These are phyloP conservation scores for Pterocarpus macrocarpus DNA, from an alignment of 306 rosid species.

Conservation along the genomic window DNA sequence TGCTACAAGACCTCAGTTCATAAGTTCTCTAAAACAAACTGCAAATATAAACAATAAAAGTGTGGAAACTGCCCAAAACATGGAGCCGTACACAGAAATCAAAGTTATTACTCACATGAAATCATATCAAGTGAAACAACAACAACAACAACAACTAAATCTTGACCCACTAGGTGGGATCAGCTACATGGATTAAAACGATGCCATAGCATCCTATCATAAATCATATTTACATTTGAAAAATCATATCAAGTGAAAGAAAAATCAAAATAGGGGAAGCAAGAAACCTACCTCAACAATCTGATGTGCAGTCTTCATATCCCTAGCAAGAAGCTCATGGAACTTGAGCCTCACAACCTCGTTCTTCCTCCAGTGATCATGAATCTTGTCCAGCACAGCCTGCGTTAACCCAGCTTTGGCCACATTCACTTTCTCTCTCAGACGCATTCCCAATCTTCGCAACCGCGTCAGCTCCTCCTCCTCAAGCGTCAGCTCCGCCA, in stretches of 20 bases:
- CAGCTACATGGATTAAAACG: too few relatives aligned
- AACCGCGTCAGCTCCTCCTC: slow-evolving; percentile 77
- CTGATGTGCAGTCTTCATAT: slow-evolving; percentile 90
- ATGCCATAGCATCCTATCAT: too few relatives aligned
- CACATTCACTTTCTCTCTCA: slow-evolving; percentile 71
- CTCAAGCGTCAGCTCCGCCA: slow-evolving; percentile 78
- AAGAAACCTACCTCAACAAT: slow-evolving; percentile 85
- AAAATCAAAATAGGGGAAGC: neutral
- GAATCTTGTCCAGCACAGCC: slow-evolving; percentile 81
- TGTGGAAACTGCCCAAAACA: neutral
- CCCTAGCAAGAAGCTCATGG: slow-evolving; percentile 81
- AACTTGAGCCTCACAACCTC: slow-evolving; percentile 93
- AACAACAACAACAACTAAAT: too few relatives aligned
- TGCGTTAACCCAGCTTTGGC: slow-evolving; percentile 88
- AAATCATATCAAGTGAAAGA: neutral
- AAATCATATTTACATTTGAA: too few relatives aligned
- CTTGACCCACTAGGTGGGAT: too few relatives aligned
- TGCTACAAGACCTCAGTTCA: slow-evolving; percentile 65
- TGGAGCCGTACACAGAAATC: neutral
- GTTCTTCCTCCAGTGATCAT: slow-evolving; percentile 76
- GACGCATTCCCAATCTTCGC: slow-evolving; percentile 71
- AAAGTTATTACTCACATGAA: neutral
- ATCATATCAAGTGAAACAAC: neutral
- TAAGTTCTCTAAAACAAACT: slow-evolving; percentile 32
- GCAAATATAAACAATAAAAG: neutral